Evolutionary conservation across 257 asterid genomes (phyloP), one percentile per base, ranked within the genome.

Genomic region (Gynochthodes officinalis): DNA sequence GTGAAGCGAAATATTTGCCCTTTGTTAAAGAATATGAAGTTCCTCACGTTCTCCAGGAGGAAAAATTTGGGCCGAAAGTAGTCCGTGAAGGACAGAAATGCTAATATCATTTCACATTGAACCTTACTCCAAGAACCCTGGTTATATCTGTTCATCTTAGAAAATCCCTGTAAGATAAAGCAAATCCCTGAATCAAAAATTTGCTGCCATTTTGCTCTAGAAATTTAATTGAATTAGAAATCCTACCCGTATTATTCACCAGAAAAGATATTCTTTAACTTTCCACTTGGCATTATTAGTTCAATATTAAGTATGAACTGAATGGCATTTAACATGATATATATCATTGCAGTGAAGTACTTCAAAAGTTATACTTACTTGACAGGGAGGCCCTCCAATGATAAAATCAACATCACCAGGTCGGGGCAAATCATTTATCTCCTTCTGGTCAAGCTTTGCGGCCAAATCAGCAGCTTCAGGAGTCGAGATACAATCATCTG

Each of bases 341-440:
- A n/a, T n/a, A n/a, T n/a, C 48, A 5, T 42, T 42, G 13, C 48
- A 21, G 18, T 18, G 9, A 9, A 46, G 12, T 43, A 67, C 9
- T 19, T n/a, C n/a, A n/a, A n/a, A 5, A 9, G 21, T 48, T 30
- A 44, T n/a, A n/a, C 23, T 37, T 35, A 76, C 80, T 71, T 76
- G 80, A 54, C 80, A 76, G 49, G 80, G 80, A 70, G 80, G 80
- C 27, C 80, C 80, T 30, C 80, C 80, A 43, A 70, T 63, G 59
- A 76, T 76, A 32, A 76, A 71, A 54, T 76, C 80, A 27, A 76
- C 80, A 5, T 76, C 68, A 8, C 76, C 80, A 5, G 80, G 80
- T 39, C 62, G 62, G 6, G 80, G 80, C 44, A 76, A 37, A 63
- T 14, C 54, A 33, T 64, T 50, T 5, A 76, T 46, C 37, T 52